Evolutionary conservation across 331 rosid genomes (phyloP).

Genomic region (Rhamnella rubrinervis): DNA sequence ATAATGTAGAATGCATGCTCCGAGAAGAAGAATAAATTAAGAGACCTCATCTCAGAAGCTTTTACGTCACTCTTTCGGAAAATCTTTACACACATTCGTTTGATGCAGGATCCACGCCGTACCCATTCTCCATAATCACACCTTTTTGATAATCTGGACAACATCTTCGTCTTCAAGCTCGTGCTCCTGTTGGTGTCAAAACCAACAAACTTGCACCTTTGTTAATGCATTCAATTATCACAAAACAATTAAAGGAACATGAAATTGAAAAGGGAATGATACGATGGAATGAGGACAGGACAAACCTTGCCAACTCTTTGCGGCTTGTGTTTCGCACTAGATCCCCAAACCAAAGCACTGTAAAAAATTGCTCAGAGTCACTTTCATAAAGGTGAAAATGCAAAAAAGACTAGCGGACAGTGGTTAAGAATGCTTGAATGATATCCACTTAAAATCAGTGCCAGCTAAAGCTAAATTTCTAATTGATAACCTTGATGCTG

Average conservation of each 20-base stretch:
- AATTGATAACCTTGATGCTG: not conserved
- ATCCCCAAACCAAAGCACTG: slow-evolving; percentile 99
- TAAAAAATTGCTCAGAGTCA: slow-evolving; percentile 18
- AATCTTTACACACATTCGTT: too few species aligned
- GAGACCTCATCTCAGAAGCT: slow-evolving; percentile 7
- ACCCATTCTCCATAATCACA: slow-evolving; percentile 25
- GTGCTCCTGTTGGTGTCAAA: slow-evolving; percentile 56
- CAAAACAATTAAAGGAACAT: too few species aligned
- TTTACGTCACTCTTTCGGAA: not conserved
- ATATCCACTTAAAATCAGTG: too few species aligned
- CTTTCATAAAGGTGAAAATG: slow-evolving; percentile 13
- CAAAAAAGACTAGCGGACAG: too few species aligned
- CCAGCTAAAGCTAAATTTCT: too few species aligned
- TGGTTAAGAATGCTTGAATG: too few species aligned
- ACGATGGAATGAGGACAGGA: slow-evolving; percentile 17
- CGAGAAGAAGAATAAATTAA: too few species aligned
- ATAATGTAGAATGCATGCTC: too few species aligned
- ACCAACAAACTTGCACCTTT: not conserved
- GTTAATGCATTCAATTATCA: not conserved
- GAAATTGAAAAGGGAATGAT: not conserved
- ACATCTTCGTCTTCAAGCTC: slow-evolving; percentile 97
- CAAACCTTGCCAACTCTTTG: slow-evolving; percentile 95
- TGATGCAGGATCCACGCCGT: not conserved
- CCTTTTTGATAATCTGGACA: slow-evolving; percentile 93
- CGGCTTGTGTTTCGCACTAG: slow-evolving; percentile 95